Evolutionary conservation across 768 basidiomycete species (phyloP).

Genomic region (Phanerochaete sordida): DNA sequence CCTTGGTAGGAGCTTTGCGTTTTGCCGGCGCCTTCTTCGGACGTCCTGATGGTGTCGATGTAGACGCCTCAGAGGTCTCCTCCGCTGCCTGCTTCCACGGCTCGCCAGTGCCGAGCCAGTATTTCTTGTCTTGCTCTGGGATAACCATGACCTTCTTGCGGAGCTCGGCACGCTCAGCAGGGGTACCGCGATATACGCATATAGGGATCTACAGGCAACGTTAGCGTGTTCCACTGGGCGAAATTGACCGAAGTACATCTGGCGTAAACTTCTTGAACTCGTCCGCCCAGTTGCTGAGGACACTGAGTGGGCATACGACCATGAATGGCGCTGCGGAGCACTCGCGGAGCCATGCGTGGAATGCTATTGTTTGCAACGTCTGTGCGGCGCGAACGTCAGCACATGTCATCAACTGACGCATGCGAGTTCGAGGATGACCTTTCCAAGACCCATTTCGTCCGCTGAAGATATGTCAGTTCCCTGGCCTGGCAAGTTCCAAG

Average conservation of each 20-base stretch:
- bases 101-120: conserved; percentile 4
- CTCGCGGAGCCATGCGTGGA: conserved; percentile 85
- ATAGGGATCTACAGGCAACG: conserved; percentile 62
- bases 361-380: conserved; percentile 95
- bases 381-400: conserved; percentile 27
- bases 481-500: neutral
- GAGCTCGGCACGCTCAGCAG: conserved; percentile 75
- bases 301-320: conserved; percentile 89
- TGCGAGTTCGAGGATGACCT: conserved; percentile 38
- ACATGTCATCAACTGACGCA: neutral
- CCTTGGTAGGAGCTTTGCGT: conserved; percentile 1
- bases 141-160: conserved; percentile 57
- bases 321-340: conserved; percentile 74
- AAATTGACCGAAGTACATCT: conserved; percentile 34
- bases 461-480: conserved; percentile 39
- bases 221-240: neutral
- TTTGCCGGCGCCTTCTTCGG: conserved; percentile 1
- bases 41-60: neutral
- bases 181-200: conserved; percentile 87
- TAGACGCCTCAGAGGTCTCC: conserved; percentile 10
- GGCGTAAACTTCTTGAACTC: conserved; percentile 88
- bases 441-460: conserved; percentile 95
- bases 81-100: neutral
- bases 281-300: conserved; percentile 86
- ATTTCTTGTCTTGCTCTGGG: conserved; percentile 23